Conservation (phyloP, 352 stramenopile species). For the Globisporangium nodosum region DNA sequence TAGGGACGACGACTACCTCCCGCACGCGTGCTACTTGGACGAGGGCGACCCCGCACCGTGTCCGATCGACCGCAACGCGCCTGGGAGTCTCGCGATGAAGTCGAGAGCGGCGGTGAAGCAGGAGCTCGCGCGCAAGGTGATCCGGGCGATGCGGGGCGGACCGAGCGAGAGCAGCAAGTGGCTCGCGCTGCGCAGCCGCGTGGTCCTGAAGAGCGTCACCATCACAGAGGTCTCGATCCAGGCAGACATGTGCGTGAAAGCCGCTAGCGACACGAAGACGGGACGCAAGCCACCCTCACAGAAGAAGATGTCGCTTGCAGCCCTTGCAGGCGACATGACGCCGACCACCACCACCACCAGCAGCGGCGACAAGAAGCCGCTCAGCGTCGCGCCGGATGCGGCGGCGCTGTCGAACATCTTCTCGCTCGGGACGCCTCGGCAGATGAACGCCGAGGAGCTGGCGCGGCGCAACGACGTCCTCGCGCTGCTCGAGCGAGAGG, state of each 20-base stretch:
- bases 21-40: conserved; percentile 11
- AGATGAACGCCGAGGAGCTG: conserved; percentile 38
- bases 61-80: conserved; percentile 16
- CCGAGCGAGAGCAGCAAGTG: conserved; percentile 12
- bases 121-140: conserved; percentile 12
- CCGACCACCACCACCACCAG: not conserved
- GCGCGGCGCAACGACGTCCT: conserved; percentile 47
- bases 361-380: conserved; percentile 4
- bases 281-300: not conserved
- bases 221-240: conserved; percentile 1
- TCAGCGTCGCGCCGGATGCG: conserved; percentile 15
- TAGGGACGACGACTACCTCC: not conserved
- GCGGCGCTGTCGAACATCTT: conserved; percentile 55
- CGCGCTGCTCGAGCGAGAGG: conserved; percentile 35
- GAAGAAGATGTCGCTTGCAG: not conserved
- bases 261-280: conserved; percentile 2
- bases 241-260: conserved; percentile 1
- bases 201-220: conserved; percentile 3
- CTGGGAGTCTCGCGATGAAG: conserved; percentile 12
- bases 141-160: conserved; percentile 9
- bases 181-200: conserved; percentile 8
- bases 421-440: conserved; percentile 46
- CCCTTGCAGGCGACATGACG: not conserved
- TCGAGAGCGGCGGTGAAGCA: not conserved
- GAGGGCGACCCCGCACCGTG: conserved; percentile 5